phyloP scores from a whole-genome alignment of 2,329 filamentous ascomycete genomes.

The Aureobasidium sp. region DNA sequence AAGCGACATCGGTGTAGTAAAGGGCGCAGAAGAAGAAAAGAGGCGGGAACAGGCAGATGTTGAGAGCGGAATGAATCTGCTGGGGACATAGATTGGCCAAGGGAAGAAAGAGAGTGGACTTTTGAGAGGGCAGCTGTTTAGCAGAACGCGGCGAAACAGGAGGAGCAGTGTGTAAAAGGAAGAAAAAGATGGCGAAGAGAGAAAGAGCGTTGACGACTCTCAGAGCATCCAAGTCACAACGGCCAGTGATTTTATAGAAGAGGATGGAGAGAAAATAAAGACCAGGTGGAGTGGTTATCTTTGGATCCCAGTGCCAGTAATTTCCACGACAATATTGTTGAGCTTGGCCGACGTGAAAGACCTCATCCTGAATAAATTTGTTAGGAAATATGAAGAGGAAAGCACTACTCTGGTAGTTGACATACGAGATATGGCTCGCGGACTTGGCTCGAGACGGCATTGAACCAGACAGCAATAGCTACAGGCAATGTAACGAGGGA shows the following conservation, averaged over 20 bases:
- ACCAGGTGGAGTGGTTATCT: conserved; percentile 93
- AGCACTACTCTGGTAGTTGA: conserved; percentile 16
- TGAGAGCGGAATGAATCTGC: conserved; percentile 57
- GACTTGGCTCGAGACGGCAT: conserved; percentile 39
- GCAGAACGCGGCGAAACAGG: conserved; percentile 9
- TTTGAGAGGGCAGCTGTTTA: neutral
- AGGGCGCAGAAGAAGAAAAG: conserved; percentile 93
- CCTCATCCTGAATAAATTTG: conserved; percentile 55
- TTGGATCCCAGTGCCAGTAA: conserved; percentile 81
- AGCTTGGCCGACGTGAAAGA: conserved; percentile 86
- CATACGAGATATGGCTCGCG: conserved; percentile 52
- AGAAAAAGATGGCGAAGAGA: conserved; percentile 28
- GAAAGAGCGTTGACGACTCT: conserved; percentile 32
- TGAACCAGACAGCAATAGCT: conserved; percentile 21
- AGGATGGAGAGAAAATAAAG: conserved; percentile 45
- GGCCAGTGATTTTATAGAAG: conserved; percentile 29
- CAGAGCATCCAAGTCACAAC: conserved; percentile 31
- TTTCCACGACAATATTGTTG: conserved; percentile 73
- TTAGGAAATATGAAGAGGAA: neutral
- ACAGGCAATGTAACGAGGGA: neutral
- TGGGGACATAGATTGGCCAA: conserved; percentile 25
- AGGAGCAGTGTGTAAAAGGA: conserved; percentile 16
- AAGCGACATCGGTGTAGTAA: conserved; percentile 90
- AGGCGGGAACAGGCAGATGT: conserved; percentile 77
- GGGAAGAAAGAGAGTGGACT: conserved; percentile 21